Evolutionary conservation across 441 rosid species (phyloP).

Genomic region (Francoa sonchifolia): DNA sequence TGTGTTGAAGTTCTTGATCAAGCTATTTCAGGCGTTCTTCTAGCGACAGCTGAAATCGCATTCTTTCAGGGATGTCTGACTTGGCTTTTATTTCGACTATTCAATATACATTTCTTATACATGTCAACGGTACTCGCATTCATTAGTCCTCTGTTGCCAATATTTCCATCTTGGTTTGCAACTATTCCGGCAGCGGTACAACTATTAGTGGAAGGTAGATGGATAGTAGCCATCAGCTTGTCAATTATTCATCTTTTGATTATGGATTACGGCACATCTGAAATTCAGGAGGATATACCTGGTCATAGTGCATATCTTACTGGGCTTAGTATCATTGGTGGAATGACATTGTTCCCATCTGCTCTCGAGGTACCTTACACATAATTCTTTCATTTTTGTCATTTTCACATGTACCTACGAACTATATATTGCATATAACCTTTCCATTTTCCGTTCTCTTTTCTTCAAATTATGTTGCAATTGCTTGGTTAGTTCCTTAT

Average conservation of each 20-base stretch:
- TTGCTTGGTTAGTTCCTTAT: not conserved
- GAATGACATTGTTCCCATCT: constrained; percentile 90
- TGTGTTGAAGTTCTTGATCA: constrained; percentile 78
- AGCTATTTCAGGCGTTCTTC: constrained; percentile 78
- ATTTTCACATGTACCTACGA: not conserved
- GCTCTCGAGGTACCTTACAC: constrained; percentile 59
- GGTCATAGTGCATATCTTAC: constrained; percentile 75
- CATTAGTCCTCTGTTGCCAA: constrained; percentile 64
- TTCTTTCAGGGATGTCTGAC: constrained; percentile 91
- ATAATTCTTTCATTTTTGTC: not conserved
- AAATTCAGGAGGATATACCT: constrained; percentile 85
- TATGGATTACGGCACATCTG: constrained; percentile 70
- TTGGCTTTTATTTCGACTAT: constrained; percentile 83
- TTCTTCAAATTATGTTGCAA: not conserved
- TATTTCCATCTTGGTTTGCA: constrained; percentile 81
- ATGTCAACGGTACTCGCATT: constrained; percentile 75
- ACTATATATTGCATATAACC: not conserved
- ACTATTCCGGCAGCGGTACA: constrained; percentile 73
- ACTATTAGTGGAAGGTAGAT: constrained; percentile 59
- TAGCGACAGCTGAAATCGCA: constrained; percentile 88
- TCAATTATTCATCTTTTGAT: constrained; percentile 60
- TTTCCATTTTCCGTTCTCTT: not conserved
- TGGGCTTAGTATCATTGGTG: constrained; percentile 93
- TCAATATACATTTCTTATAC: constrained; percentile 70
- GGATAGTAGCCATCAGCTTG: constrained; percentile 45